A percentile compares a stretch with the other conserved stretches of the same genome.
Evolutionary conservation across 2,329 filamentous ascomycete species (phyloP).

Genomic region (Fusarium illudens): DNA sequence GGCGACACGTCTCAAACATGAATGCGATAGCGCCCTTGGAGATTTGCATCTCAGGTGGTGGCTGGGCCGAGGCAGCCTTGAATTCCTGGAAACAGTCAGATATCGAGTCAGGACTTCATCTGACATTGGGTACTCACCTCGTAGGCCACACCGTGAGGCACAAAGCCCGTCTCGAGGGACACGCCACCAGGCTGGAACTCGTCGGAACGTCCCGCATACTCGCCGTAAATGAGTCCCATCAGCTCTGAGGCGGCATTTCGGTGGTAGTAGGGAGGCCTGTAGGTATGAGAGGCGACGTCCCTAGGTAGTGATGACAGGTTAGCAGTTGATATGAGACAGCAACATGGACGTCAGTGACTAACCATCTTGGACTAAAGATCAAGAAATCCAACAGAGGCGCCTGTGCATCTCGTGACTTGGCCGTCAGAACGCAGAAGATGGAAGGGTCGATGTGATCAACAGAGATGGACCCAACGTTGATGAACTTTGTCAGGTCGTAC

Average conservation of each 20-base stretch:
- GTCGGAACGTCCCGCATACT: slow-evolving; percentile 41
- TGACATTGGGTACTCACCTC: neutral
- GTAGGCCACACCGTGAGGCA: slow-evolving; percentile 33
- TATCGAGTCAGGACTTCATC: rapidly evolving
- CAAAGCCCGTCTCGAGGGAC: slow-evolving; percentile 27
- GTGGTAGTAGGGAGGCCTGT: slow-evolving; percentile 73
- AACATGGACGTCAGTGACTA: neutral
- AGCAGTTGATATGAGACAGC: too few species aligned
- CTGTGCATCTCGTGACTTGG: slow-evolving; percentile 60
- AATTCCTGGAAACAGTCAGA: slow-evolving; percentile 22
- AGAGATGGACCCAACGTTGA: slow-evolving; percentile 58
- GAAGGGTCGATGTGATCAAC: slow-evolving; percentile 72
- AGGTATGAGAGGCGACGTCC: slow-evolving; percentile 69
- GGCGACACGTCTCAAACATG: slow-evolving; percentile 41
- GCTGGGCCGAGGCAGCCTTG: slow-evolving; percentile 33
- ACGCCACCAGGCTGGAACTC: slow-evolving; percentile 32
- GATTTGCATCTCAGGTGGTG: slow-evolving; percentile 32
- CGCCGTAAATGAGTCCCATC: slow-evolving; percentile 60
- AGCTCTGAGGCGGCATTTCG: slow-evolving; percentile 66
- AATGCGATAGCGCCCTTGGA: slow-evolving; percentile 37
- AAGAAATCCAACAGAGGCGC: slow-evolving; percentile 70
- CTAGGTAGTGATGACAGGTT: too few species aligned
- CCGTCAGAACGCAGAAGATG: slow-evolving; percentile 72
- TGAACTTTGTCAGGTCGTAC: slow-evolving; percentile 64
- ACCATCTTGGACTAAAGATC: slow-evolving; percentile 71